Base-by-base conservation (phyloP, 108 stramenopile species). In the Skeletonema menzelii region DNA sequence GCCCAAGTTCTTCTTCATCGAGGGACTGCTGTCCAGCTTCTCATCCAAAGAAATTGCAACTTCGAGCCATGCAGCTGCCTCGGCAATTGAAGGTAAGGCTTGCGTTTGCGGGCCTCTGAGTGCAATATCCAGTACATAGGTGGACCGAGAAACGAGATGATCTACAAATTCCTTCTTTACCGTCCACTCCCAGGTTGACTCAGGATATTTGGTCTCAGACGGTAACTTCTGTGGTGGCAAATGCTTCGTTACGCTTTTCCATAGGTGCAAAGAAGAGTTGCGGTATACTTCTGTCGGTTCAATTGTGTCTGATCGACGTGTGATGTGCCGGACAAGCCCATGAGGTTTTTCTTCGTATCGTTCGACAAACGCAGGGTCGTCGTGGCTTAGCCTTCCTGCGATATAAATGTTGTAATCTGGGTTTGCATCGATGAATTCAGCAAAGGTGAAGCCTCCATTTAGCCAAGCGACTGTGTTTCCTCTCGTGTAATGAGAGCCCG, bases 181-280 rank as follows among this genome's bases (percentile, higher is more conserved):
- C 14, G 88, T 88, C 72, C 75, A 83, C 70, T 88, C 88, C 88
- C 88, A 88, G 1, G 88, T 86, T 0, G 58, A 67, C 35, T 28
- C 13, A 2, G 67, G 46, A 64, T 79, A 84, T 27, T 84, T 80
- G n/a, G 11, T 24, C 15, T 46, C 30, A 20, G 59, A 27, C 44
- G 83, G 81, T 22, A 85, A 57, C 24, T 58, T 56, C 8, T 70
- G 20, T 10, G 72, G 68, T 7, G 22, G 6, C 5, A 73, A 28
- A 37, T 73, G 27, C 10, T 47, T 57, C 8, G 75, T 20, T 11
- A 78, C 72, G 10, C 59, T 44, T 40, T 14, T 69, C 82, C 82
- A 82, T 15, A 60, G 35, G 5, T 40, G 1, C 42, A 60, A 27
- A 47, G 76, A 77, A 3, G 62, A 35, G 27, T 30, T 27, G 6